These are phyloP conservation scores for Xylaria telfairii DNA, from an alignment of 495 filamentous ascomycete species.

Conservation along the genomic window DNA sequence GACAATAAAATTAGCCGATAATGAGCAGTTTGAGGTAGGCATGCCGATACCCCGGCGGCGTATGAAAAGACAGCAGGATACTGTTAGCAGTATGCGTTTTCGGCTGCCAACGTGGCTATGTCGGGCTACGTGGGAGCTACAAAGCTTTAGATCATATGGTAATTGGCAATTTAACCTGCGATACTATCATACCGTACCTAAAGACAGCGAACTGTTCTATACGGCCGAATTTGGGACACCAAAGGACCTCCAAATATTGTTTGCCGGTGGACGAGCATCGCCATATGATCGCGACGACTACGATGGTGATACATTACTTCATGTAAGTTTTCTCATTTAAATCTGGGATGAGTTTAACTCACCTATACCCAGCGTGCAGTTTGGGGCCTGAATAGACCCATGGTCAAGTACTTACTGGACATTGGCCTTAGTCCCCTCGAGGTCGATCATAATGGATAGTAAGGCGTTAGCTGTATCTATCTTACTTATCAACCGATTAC, in stretches of 20 bases:
- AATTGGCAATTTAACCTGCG: conserved; percentile 27
- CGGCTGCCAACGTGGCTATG: neutral
- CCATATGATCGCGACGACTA: neutral
- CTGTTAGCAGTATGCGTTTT: neutral
- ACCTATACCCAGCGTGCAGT: neutral
- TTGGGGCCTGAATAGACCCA: neutral
- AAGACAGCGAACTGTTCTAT: neutral
- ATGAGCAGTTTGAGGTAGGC: neutral
- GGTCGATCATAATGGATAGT: neutral
- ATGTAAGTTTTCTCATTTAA: conserved; percentile 9
- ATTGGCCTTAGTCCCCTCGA: neutral
- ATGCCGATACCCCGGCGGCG: neutral
- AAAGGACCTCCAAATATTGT: conserved; percentile 24
- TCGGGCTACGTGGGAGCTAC: conserved; percentile 27
- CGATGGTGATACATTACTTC: conserved; percentile 11
- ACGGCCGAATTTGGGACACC: neutral
- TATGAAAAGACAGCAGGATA: neutral
- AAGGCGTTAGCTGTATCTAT: neutral
- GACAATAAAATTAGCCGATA: neutral
- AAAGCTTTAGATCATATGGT: conserved; percentile 26
- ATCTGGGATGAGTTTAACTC: neutral
- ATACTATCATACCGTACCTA: conserved; percentile 13
- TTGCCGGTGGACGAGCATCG: conserved; percentile 26
- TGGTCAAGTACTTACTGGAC: conserved; percentile 9
- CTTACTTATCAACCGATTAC: too few relatives aligned